Evolutionary conservation across 163 green algal genomes (phyloP), one percentile per base, ranked within the genome.

Genomic region (Scenedesmus sp.): DNA sequence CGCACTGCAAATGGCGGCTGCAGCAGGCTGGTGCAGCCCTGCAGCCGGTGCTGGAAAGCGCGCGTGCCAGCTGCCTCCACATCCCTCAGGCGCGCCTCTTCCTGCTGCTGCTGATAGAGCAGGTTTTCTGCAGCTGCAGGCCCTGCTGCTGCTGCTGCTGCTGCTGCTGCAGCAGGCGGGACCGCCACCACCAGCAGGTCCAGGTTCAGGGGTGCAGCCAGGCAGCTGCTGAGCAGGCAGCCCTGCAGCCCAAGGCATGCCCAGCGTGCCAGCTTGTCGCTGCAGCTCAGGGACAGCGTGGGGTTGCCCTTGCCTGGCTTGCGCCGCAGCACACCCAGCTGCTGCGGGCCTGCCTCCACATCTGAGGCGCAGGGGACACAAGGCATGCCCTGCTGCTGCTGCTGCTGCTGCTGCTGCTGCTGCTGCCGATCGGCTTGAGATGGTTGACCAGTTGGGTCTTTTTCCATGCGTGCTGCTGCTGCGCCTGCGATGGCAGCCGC

Each of bases 251-350:
- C 96, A n/a, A 98, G 86, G 82, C 95, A 93, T 23, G 73, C 64
- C 97, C 97, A 99, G n/a, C 96, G 94, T 1, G 96, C 94, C n/a
- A 99, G 91, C 95, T 99, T 99, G 94, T 99, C 97, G 86, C 94
- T 97, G 95, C 97, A 99, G 90, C 94, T 98, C 91, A 99, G 96
- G 13, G 95, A 99, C 90, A 98, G 93, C 23, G 98, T 99, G 59
- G 96, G 82, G 74, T 98, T 95, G 8, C 96, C 96, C 86, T 93
- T 94, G 67, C 98, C 98, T 0, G 98, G 98, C 95, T 99, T 99
- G 76, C 97, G 94, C 10, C 98, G 93, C 88, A 97, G 86, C 20
- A 93, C 86, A 3, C 97, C 97, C 59, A 89, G 76, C 34, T 82
- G 83, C 89, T 97, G 95, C 34, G 73, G 70, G 59, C 95, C 93